A percentile compares a stretch with the other conserved stretches of the same genome.
These are phyloP conservation scores for Phyllosticta citribraziliensis DNA, from an alignment of 2,329 filamentous ascomycete species.

Conservation along the genomic window DNA sequence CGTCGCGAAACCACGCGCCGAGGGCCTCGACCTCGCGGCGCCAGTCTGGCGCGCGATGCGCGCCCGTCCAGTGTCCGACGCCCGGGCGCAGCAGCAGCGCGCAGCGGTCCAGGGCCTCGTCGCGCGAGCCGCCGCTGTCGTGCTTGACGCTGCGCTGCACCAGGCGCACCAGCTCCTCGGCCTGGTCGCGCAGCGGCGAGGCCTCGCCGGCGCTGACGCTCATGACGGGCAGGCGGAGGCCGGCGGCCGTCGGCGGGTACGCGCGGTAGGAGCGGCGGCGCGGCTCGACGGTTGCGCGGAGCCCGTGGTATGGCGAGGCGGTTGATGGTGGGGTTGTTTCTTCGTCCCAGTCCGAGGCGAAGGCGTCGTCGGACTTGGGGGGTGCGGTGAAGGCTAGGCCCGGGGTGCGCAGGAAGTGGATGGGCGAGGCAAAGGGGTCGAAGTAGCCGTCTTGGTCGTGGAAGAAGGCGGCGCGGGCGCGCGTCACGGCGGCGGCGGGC, in stretches of 20 bases:
- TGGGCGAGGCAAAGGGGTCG: constrained; percentile 41
- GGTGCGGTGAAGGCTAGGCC: constrained; percentile 16
- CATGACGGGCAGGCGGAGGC: constrained; percentile 32
- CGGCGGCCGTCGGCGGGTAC: constrained; percentile 33
- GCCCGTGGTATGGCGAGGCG: not conserved
- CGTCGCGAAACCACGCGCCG: constrained; percentile 5
- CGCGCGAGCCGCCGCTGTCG: not conserved
- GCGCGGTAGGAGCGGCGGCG: constrained; percentile 18
- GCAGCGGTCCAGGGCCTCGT: not conserved
- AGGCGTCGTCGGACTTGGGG: constrained; percentile 18
- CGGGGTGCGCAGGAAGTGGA: constrained; percentile 37
- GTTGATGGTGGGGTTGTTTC: not conserved
- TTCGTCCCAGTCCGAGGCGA: constrained; percentile 15
- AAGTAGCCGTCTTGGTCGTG: constrained; percentile 33
- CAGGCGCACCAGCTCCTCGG: constrained; percentile 30
- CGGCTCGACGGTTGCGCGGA: constrained; percentile 14
- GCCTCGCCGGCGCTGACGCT: constrained; percentile 29
- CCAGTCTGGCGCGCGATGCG: constrained; percentile 1
- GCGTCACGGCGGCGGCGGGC: constrained; percentile 21
- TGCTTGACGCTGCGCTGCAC: constrained; percentile 24
- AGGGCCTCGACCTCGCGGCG: not conserved
- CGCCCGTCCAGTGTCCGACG: constrained; percentile 5
- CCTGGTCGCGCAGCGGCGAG: constrained; percentile 31
- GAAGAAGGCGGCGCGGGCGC: constrained; percentile 31
- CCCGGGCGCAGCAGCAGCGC: not conserved